Base-by-base conservation (phyloP, 768 basidiomycete genomes). In the Lanmaoa pseudosensibilis region DNA sequence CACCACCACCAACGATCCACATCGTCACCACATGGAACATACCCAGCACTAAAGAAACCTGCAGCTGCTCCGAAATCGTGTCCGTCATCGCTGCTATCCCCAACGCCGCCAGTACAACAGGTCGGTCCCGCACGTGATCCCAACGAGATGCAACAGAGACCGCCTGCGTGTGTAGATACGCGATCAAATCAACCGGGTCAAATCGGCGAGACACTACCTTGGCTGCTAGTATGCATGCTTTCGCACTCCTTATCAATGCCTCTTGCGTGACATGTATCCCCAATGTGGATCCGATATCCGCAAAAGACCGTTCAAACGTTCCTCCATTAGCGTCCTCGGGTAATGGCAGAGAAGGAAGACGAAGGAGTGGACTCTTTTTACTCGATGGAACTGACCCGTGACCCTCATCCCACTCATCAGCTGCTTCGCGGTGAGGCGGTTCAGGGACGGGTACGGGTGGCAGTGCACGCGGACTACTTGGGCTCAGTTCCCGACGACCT, bases 71-170 rank as follows among this genome's bases (percentile, higher is more conserved):
- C 25, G 75, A 77, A 67, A 78, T 70, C 13, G 77, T 80, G 68
- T 84, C 83, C 21, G 70, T 54, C 27, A 82, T 62, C 2, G 80
- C 80, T 2, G 78, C 71, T 2, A 63, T 58, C 9, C 74, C 66
- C 38, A 78, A 65, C 15, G 64, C 51, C 0, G 55, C 68, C 50
- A 72, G 45, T 5, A 73, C 49, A 27, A 67, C 51, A 2, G 68
- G 63, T 37, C 69, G 69, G 8, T 65, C 67, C 32, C 40, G 71
- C 52, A 72, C 34, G 8, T 50, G 33, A 16, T 65, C 62, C 61
- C 65, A 70, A 23, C 41, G 57, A 15, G 59, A 61, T 16, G 56
- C 53, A 21, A 67, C 38, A 13, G 68, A 74, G 36, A 71, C 52
- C 8, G 73, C 64, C 65, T 70, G 48, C 0, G 33, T 4, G n/a